Evolutionary conservation across 768 basidiomycete species (phyloP).

Genomic region (Asterophora lycoperdoides): DNA sequence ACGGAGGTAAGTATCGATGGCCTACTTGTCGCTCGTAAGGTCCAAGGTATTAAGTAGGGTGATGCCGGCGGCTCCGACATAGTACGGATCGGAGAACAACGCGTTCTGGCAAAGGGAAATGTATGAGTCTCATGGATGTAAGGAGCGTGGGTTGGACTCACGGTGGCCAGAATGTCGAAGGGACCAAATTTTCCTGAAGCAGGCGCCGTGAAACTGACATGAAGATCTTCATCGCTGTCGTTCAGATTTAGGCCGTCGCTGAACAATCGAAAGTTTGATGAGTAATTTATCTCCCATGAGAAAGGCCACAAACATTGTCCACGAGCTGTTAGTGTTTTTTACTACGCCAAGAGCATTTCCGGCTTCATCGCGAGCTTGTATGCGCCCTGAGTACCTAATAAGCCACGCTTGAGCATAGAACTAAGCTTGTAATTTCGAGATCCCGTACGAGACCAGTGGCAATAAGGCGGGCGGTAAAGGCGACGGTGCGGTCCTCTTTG

Average conservation of each 20-base stretch:
- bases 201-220: conserved; percentile 28
- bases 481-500: conserved; percentile 20
- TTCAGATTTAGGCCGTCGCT: conserved; percentile 35
- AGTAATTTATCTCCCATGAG: background rate
- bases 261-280: background rate
- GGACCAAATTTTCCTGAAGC: conserved; percentile 19
- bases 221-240: conserved; percentile 26
- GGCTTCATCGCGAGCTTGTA: conserved; percentile 31
- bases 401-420: conserved; percentile 1
- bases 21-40: conserved; percentile 18
- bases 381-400: conserved; percentile 30
- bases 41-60: conserved; percentile 6
- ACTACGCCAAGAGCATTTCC: conserved; percentile 31
- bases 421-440: background rate
- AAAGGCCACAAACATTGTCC: conserved; percentile 20
- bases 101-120: conserved; percentile 29
- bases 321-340: conserved; percentile 26
- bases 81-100: conserved; percentile 32
- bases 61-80: conserved; percentile 33
- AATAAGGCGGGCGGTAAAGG: conserved; percentile 19
- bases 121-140: background rate
- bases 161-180: conserved; percentile 34
- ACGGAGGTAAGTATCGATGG: background rate
- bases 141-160: conserved; percentile 17
- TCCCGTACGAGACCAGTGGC: conserved; percentile 26